Conservation (phyloP, 169 alveolate species). For the Eimeria brunetti region DNA sequence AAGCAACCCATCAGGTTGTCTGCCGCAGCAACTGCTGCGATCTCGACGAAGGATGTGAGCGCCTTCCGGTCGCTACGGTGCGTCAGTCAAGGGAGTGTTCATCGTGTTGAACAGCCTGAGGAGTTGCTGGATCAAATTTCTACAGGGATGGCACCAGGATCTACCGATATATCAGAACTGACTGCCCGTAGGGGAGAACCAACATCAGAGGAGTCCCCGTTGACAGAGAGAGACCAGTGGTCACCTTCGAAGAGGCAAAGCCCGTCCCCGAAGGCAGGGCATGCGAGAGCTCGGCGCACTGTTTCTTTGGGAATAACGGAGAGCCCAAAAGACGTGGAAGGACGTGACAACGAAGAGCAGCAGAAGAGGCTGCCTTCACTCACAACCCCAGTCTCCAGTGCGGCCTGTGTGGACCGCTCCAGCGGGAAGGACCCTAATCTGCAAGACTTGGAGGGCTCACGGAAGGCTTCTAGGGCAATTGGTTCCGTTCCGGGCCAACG, state of each 20-base stretch:
- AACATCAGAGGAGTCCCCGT: neutral
- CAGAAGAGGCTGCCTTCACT: neutral
- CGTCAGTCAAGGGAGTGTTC: slow-evolving; percentile 38
- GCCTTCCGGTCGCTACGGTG: slow-evolving; percentile 20
- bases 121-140: neutral
- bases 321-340: neutral
- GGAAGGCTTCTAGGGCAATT: neutral
- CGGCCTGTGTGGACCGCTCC: neutral
- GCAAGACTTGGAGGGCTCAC: slow-evolving; percentile 9
- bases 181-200: neutral
- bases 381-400: slow-evolving; percentile 1
- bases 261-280: slow-evolving; percentile 9
- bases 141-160: neutral
- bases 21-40: slow-evolving; percentile 63
- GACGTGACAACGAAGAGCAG: neutral
- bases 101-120: slow-evolving; percentile 12
- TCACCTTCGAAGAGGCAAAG: neutral
- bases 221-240: neutral
- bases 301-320: slow-evolving; percentile 60
- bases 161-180: neutral
- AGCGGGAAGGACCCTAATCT: neutral
- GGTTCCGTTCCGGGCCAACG: neutral
- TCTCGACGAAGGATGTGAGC: slow-evolving; percentile 41
- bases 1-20: slow-evolving; percentile 16
- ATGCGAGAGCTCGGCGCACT: slow-evolving; percentile 54